Evolutionary conservation across 1,284 basidiomycete genomes (phyloP).

Genomic region (Austroboletus novae-zelandiae): DNA sequence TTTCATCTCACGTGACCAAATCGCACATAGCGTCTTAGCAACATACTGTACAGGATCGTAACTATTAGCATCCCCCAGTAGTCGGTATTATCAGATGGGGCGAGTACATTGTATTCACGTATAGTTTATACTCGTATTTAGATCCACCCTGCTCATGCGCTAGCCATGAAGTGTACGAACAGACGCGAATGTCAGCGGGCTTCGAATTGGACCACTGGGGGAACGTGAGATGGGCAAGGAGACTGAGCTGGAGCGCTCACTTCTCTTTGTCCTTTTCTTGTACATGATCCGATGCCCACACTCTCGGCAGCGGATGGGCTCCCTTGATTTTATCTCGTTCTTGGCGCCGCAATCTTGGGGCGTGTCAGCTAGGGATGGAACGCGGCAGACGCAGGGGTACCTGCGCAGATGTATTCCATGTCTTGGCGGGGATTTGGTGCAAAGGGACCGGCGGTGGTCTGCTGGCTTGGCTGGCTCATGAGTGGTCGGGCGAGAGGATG

Average conservation of each 20-base stretch:
- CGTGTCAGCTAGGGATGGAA: slow-evolving; percentile 9
- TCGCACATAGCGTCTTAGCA: neutral
- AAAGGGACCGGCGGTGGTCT: slow-evolving; percentile 23
- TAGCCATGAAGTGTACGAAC: too few species aligned
- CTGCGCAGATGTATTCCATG: slow-evolving; percentile 93
- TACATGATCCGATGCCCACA: slow-evolving; percentile 99
- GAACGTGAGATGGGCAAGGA: slow-evolving; percentile 14
- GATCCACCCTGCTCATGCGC: neutral
- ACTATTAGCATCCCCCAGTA: slow-evolving; percentile 3
- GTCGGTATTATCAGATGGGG: neutral
- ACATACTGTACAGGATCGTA: slow-evolving; percentile 19
- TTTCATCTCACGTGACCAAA: neutral
- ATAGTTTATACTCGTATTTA: slow-evolving; percentile 23
- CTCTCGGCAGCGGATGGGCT: slow-evolving; percentile 95
- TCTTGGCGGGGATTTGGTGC: slow-evolving; percentile 49
- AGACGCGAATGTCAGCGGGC: slow-evolving; percentile 53
- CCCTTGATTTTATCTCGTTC: slow-evolving; percentile 90
- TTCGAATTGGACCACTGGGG: slow-evolving; percentile 83
- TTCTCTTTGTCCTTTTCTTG: slow-evolving; percentile 94
- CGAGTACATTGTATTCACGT: slow-evolving; percentile 15
- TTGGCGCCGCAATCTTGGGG: slow-evolving; percentile 86
- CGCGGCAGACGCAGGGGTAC: slow-evolving; percentile 38
- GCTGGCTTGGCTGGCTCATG: slow-evolving; percentile 32
- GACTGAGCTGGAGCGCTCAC: slow-evolving; percentile 41
- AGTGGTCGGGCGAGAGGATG: neutral